Base-by-base conservation (phyloP, 2,329 filamentous ascomycete species). In the Colletotrichum falcatum region DNA sequence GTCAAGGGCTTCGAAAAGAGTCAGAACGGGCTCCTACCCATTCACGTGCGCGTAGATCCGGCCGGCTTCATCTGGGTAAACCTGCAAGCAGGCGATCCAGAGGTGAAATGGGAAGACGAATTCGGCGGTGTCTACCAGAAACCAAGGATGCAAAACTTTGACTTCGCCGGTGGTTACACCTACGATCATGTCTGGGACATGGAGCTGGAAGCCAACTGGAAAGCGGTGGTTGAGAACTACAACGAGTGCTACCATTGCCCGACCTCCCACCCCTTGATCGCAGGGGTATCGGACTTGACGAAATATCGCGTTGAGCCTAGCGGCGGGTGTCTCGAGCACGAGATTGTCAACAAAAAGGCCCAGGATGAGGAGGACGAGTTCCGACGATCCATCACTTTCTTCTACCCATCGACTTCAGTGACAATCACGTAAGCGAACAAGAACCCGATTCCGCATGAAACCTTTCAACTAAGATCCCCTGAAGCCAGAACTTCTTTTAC, bases 51-150 rank as follows among this genome's bases (percentile, higher is more conserved):
- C 46, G 74, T 85, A 42, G 85, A 86, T 73, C 70, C 68, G 26
- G 79, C 80, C 26, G 83, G 84, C 14, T 87, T 87, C 72, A 76
- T 87, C 42, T 87, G 84, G 83, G 80, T 86, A 61, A 87, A 87
- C 73, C 73, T 87, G n/a, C 83, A 87, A 61, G 75, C 77, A 26
- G 66, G 59, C 0, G 78, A 72, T 62, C 84, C 75, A 0, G 79
- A 82, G 42, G 75, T 84, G 9, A 66, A 77, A 18, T 86, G 84
- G 84, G 79, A 81, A 72, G 79, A 83, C 8, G 80, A 85, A 61
- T 81, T 84, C 63, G 72, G 64, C 5, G 72, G 66, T 0, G 74
- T 78, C 1, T 76, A 79, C 44, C 66, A 72, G 58, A 74, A 75
- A 46, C 71, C 73, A 6, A 58, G 76, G 33, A 72, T 76, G 48